Percentiles rank a stretch among this genome's conserved stretches.
Conservation (phyloP, 2,329 filamentous ascomycete species). For the Chaetomium sp. region DNA sequence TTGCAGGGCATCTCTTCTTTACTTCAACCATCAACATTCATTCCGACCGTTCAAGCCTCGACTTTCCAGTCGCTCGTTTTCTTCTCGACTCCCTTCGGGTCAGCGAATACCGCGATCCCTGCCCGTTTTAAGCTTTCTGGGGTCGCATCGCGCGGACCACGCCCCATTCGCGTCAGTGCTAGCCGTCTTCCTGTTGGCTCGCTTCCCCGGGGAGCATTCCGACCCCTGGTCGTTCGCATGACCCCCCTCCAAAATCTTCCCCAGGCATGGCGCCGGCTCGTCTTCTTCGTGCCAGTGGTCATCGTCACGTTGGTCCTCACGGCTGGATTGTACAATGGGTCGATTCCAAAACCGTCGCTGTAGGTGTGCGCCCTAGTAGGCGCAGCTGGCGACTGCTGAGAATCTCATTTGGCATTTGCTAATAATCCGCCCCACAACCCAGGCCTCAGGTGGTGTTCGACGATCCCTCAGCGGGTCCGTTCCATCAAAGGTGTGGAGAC, state of each 20-base stretch:
- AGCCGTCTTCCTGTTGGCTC: background rate
- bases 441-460: slow-evolving; percentile 30
- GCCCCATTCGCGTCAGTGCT: background rate
- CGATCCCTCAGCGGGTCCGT: background rate
- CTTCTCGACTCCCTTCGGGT: background rate
- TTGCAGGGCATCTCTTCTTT: background rate
- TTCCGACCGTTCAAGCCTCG: background rate
- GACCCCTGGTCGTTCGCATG: slow-evolving; percentile 22
- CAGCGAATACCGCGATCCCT: background rate
- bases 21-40: background rate
- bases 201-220: background rate
- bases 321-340: slow-evolving; percentile 28
- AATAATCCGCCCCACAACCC: background rate
- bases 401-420: background rate
- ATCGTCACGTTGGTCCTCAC: slow-evolving; percentile 23
- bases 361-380: slow-evolving; percentile 13
- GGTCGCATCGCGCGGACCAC: background rate
- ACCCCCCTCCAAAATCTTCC: slow-evolving; percentile 26
- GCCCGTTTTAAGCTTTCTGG: background rate
- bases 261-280: slow-evolving; percentile 30
- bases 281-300: slow-evolving; percentile 26
- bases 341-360: slow-evolving; percentile 30
- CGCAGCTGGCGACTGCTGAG: background rate
- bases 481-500: slow-evolving; percentile 17
- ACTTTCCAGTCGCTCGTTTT: background rate